These are phyloP conservation scores for Anastatica hierochuntica DNA, from an alignment of 345 rosid species.

Conservation along the genomic window DNA sequence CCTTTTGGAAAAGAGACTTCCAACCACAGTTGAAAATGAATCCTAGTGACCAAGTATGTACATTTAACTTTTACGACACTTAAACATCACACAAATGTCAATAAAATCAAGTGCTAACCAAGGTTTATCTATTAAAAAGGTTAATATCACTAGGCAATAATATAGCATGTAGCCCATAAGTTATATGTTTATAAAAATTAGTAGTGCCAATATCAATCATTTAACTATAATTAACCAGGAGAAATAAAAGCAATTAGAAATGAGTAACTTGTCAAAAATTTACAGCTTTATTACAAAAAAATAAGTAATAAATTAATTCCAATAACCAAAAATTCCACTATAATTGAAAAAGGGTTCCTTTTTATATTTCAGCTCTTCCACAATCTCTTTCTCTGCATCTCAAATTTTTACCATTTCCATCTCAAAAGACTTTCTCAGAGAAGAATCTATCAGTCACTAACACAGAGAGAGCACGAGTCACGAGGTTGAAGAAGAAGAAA, in stretches of 20 bases:
- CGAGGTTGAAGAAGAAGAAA: slow-evolving; percentile 13
- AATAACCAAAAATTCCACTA: slow-evolving; percentile 16
- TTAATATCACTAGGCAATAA: too few species aligned
- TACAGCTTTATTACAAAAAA: not conserved
- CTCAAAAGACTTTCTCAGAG: not conserved
- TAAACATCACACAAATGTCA: too few species aligned
- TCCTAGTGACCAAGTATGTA: too few species aligned
- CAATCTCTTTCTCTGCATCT: too few species aligned
- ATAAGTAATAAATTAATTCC: slow-evolving; percentile 1
- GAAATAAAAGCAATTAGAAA: not conserved
- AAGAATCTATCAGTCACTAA: slow-evolving; percentile 1
- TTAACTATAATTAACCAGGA: not conserved
- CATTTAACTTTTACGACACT: too few species aligned
- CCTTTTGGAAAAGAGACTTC: too few species aligned
- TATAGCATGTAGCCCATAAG: not conserved
- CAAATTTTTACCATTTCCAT: not conserved
- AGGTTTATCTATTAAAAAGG: too few species aligned
- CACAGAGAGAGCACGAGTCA: too few species aligned
- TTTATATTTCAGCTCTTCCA: slow-evolving; percentile 19
- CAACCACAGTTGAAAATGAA: too few species aligned
- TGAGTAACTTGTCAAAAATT: not conserved
- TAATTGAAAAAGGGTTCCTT: not conserved
- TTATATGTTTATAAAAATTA: not conserved
- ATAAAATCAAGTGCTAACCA: too few species aligned
- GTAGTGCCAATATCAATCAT: slow-evolving; percentile 9